Evolutionary conservation across 495 filamentous ascomycete genomes (phyloP), one percentile per base, ranked within the genome.

Genomic region (Clohesyomyces aquaticus): DNA sequence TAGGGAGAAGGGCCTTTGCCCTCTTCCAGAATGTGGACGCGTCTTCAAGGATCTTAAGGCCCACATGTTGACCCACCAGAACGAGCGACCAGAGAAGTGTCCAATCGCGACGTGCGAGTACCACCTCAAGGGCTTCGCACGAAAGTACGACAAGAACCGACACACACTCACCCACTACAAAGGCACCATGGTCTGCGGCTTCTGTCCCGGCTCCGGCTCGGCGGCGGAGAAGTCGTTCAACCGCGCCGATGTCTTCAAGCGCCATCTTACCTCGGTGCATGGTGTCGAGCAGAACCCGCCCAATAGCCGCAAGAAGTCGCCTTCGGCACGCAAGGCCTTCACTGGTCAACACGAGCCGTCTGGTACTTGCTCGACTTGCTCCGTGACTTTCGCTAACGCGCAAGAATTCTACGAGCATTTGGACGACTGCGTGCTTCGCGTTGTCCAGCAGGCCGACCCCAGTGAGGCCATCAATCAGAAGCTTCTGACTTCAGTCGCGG

Each of bases 361-460:
- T 29, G 95, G 93, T 76, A 96, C 94, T 77, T 99, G 94, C 76
- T 96, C 92, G 11, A 99, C 94, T 27, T 99, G 94, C 76, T 89
- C 89, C 19, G 82, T 83, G 29, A 96, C 88, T 18, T 99, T 99
- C 78, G 85, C 82, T 76, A 96, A 89, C 69, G 92, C 94, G 19
- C 94, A 99, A 71, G 93, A 98, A 75, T 97, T 98, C 77, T 98
- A 98, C 75, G 94, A 99, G 81, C 94, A 99, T 83, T 77, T 99
- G 68, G 94, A 99, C 74, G 94, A 99, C 81, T 99, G 94, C 75
- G 95, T 99, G 58, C 83, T 98, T 58, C 90, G 92, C 69, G 93
- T 97, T 56, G 95, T 99, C 38, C 95, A 98, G 73, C 92, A 96
- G 77, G 91, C 95, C 73, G 94, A 98, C 72, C 95, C 95, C 4